Conservation (phyloP, 768 basidiomycete species). For the Tylopilus subfusipes region DNA sequence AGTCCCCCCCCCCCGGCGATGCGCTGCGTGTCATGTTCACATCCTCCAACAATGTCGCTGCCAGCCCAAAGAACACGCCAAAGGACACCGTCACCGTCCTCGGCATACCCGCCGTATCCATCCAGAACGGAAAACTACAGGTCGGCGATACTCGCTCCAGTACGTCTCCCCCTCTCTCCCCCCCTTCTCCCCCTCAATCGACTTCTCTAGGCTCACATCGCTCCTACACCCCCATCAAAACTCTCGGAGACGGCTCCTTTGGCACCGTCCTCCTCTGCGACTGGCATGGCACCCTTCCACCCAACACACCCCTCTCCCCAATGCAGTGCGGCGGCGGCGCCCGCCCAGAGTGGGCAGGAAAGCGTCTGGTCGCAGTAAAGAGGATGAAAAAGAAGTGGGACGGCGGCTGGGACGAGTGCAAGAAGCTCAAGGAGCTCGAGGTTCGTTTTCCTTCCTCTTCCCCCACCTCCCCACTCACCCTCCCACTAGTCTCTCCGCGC, state of each 20-base stretch:
- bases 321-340: constrained; percentile 96
- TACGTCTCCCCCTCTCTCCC: constrained; percentile 37
- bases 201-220: constrained; percentile 65
- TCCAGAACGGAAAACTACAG: constrained; percentile 63
- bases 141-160: constrained; percentile 72
- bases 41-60: constrained; percentile 30
- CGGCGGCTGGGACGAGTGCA: constrained; percentile 97
- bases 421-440: constrained; percentile 92
- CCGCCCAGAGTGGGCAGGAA: constrained; percentile 90
- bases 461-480: constrained; percentile 13
- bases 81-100: constrained; percentile 66
- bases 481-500: constrained; percentile 80
- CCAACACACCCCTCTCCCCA: constrained; percentile 85
- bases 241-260: constrained; percentile 96
- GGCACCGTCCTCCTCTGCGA: constrained; percentile 99
- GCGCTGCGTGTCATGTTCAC: constrained; percentile 34
- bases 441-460: constrained; percentile 42
- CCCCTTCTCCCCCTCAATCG: constrained; percentile 1
- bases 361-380: constrained; percentile 94
- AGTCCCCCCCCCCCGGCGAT: constrained; percentile 27
- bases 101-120: constrained; percentile 74
- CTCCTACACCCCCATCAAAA: constrained; percentile 92
- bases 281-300: constrained; percentile 95
- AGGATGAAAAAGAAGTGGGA: constrained; percentile 98
- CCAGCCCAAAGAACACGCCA: constrained; percentile 20